Conservation (phyloP, 2,329 filamentous ascomycete species). For the Penicillium sp. region DNA sequence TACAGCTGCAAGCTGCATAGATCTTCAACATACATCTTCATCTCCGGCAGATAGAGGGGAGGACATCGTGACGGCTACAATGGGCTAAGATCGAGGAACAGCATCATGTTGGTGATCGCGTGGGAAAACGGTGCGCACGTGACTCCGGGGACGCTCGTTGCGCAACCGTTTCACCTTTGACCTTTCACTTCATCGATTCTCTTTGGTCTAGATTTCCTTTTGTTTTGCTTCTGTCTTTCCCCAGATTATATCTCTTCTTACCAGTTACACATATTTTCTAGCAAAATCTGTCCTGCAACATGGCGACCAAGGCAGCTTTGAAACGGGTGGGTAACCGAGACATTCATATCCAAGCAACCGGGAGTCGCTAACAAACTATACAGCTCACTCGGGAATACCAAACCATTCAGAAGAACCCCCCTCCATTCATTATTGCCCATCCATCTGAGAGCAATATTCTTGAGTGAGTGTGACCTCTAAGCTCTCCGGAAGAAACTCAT, state of each 20-base stretch:
- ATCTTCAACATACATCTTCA: constrained; percentile 33
- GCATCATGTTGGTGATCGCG: background rate
- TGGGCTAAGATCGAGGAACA: constrained; percentile 11
- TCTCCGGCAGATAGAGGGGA: constrained; percentile 44
- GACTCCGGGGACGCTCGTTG: background rate
- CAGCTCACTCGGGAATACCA: constrained; percentile 65
- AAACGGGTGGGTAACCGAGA: constrained; percentile 60
- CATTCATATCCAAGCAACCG: background rate
- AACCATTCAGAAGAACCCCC: constrained; percentile 70
- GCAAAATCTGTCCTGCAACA: constrained; percentile 33
- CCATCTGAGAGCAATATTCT: constrained; percentile 89
- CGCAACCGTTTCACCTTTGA: background rate
- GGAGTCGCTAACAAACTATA: background rate
- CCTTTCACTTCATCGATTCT: background rate
- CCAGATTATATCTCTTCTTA: background rate
- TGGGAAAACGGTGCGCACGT: constrained; percentile 16
- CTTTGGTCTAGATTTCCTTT: background rate
- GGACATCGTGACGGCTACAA: constrained; percentile 45
- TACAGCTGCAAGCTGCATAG: background rate
- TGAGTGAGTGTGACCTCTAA: constrained; percentile 58
- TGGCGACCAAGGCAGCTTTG: constrained; percentile 72
- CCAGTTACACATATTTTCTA: background rate
- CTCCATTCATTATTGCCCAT: constrained; percentile 84
- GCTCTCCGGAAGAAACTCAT: background rate
- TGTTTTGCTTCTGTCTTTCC: background rate